Conservation (phyloP, 2,329 filamentous ascomycete genomes). For the Cladosporium colombiae region DNA sequence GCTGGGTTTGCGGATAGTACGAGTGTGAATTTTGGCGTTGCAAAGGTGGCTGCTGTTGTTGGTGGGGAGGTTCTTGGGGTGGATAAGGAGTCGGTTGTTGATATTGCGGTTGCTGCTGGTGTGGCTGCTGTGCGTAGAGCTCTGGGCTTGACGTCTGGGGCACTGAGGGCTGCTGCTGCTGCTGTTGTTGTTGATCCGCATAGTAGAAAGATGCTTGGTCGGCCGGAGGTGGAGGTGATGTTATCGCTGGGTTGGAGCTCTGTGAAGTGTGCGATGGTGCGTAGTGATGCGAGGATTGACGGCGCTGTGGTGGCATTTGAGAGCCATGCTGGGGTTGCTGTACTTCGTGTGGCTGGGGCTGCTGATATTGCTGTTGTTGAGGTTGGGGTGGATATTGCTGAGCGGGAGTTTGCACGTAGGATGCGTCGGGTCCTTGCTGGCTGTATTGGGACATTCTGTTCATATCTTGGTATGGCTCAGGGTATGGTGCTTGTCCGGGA, state of each 20-base stretch:
- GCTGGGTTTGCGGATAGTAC: slow-evolving; percentile 25
- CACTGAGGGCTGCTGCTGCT: slow-evolving; percentile 19
- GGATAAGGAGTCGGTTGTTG: slow-evolving; percentile 26
- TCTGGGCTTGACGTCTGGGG: slow-evolving; percentile 36
- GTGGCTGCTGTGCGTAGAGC: slow-evolving; percentile 38
- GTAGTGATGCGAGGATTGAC: slow-evolving; percentile 34
- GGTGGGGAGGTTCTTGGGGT: slow-evolving; percentile 26
- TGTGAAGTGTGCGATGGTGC: slow-evolving; percentile 36
- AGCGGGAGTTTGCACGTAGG: slow-evolving; percentile 33
- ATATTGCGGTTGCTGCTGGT: slow-evolving; percentile 30
- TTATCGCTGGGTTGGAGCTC: slow-evolving; percentile 30
- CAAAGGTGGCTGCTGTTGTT: slow-evolving; percentile 25
- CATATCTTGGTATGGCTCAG: slow-evolving; percentile 35
- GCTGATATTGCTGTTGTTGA: slow-evolving; percentile 33
- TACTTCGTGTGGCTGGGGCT: slow-evolving; percentile 25
- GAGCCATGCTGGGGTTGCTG: slow-evolving; percentile 21
- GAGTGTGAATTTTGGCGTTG: slow-evolving; percentile 28
- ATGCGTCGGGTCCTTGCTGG: slow-evolving; percentile 30
- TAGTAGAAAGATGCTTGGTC: slow-evolving; percentile 63
- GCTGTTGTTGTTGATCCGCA: slow-evolving; percentile 45
- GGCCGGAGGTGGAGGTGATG: slow-evolving; percentile 35
- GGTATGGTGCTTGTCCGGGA: slow-evolving; percentile 40
- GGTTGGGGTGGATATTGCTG: slow-evolving; percentile 40
- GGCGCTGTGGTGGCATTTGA: slow-evolving; percentile 32
- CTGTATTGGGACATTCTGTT: slow-evolving; percentile 41